phyloP scores from a whole-genome alignment of 352 stramenopile species.

The Globisporangium viniferum region DNA sequence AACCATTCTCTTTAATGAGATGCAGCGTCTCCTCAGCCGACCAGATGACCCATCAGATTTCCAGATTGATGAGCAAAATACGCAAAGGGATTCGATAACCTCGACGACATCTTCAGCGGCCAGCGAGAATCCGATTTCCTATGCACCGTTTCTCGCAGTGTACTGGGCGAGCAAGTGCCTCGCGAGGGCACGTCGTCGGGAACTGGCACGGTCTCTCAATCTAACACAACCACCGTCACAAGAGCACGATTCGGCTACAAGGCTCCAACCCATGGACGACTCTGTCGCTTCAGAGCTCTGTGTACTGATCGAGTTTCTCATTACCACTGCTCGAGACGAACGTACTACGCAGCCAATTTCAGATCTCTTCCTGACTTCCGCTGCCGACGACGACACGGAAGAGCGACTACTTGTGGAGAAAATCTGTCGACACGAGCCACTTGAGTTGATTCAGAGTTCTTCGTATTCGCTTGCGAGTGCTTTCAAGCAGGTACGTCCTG shows the following conservation, averaged over 20 bases:
- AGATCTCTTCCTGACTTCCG: neutral
- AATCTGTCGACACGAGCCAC: neutral
- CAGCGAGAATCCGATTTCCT: neutral
- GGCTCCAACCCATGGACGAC: neutral
- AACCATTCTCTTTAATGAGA: neutral
- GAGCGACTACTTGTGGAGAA: neutral
- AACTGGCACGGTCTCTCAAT: neutral
- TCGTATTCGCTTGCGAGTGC: neutral
- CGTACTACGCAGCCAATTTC: neutral
- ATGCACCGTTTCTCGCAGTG: neutral
- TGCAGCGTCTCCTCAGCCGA: neutral
- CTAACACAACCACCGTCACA: neutral
- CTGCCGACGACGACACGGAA: neutral
- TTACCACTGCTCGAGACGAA: neutral
- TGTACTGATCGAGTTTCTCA: neutral
- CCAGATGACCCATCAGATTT: neutral
- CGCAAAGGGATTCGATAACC: neutral
- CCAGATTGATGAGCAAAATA: neutral
- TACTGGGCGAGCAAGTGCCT: conserved; percentile 12
- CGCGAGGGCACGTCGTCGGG: neutral
- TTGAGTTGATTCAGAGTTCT: neutral
- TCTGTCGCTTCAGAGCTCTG: neutral
- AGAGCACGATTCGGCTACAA: too few species aligned
- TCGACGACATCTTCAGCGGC: neutral
- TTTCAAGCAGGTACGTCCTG: neutral